Percentiles rank a stretch among this genome's conserved stretches.
phyloP scores from a whole-genome alignment of 2,329 filamentous ascomycete species.

The Aspergillus pseudoviridinutans region DNA sequence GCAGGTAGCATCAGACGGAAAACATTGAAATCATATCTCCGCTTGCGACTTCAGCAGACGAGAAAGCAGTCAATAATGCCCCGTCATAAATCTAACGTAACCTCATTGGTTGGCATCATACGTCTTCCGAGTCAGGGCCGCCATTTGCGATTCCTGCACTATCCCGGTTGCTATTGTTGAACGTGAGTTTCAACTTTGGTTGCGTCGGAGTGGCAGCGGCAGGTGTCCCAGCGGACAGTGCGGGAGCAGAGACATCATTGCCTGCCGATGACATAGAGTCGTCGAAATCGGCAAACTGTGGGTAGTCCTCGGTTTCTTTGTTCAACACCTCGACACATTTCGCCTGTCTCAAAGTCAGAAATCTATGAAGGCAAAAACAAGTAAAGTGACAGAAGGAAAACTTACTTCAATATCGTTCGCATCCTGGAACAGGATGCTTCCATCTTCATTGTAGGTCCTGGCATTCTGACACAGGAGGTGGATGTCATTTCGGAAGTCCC shows the following conservation, averaged over 20 bases:
- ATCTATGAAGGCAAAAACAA: slow-evolving; percentile 3
- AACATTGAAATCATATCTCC: background rate
- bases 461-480: slow-evolving; percentile 84
- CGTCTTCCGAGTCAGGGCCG: slow-evolving; percentile 11
- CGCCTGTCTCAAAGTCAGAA: slow-evolving; percentile 30
- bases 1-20: background rate
- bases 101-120: slow-evolving; percentile 16
- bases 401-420: slow-evolving; percentile 88
- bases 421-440: slow-evolving; percentile 85
- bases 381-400: slow-evolving; percentile 13
- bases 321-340: slow-evolving; percentile 51
- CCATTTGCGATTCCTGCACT: slow-evolving; percentile 30
- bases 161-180: slow-evolving; percentile 43
- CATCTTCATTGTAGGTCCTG: slow-evolving; percentile 93
- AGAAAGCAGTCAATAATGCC: slow-evolving; percentile 9
- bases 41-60: background rate
- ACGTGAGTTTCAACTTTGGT: slow-evolving; percentile 65
- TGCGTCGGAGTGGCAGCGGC: slow-evolving; percentile 55
- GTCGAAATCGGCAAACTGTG: slow-evolving; percentile 56
- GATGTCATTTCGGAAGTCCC: slow-evolving; percentile 78
- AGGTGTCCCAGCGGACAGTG: slow-evolving; percentile 56
- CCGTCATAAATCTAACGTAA: slow-evolving; percentile 5
- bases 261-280: slow-evolving; percentile 44
- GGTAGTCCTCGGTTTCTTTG: slow-evolving; percentile 52
- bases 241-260: slow-evolving; percentile 48